These are phyloP conservation scores for Mucor plumbeus DNA, from an alignment of 371 early-diverging fungal genomes.

Conservation along the genomic window DNA sequence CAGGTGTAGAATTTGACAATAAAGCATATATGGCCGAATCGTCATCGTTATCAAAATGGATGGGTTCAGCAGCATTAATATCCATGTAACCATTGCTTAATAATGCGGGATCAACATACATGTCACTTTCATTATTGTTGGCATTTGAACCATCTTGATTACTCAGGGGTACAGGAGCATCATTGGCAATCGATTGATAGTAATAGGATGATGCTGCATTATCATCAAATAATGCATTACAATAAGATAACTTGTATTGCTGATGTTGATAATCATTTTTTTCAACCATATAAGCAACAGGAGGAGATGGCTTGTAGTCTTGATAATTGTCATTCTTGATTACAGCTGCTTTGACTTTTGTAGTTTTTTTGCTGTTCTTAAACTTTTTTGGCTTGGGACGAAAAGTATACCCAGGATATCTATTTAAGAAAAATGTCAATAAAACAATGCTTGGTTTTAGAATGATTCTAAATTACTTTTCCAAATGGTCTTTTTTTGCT, in stretches of 20 bases:
- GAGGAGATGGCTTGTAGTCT: not conserved
- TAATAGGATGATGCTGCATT: not conserved
- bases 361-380: not conserved
- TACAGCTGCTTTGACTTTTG: not conserved
- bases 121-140: not conserved
- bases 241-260: not conserved
- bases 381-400: slow-evolving; percentile 66
- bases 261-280: not conserved
- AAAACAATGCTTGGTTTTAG: not conserved
- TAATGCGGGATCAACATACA: slow-evolving; percentile 1
- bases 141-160: not conserved
- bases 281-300: not conserved
- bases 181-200: not conserved
- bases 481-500: slow-evolving; percentile 60
- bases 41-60: not conserved
- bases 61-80: not conserved
- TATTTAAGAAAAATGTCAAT: slow-evolving; percentile 17
- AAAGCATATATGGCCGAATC: not conserved
- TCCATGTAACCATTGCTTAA: not conserved
- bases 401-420: slow-evolving; percentile 76
- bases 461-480: slow-evolving; percentile 45
- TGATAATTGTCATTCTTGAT: not conserved
- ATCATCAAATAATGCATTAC: not conserved
- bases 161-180: not conserved
- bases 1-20: not conserved